Evolutionary conservation across 768 basidiomycete genomes (phyloP).

Genomic region (Coprinopsis strossmayeri): DNA sequence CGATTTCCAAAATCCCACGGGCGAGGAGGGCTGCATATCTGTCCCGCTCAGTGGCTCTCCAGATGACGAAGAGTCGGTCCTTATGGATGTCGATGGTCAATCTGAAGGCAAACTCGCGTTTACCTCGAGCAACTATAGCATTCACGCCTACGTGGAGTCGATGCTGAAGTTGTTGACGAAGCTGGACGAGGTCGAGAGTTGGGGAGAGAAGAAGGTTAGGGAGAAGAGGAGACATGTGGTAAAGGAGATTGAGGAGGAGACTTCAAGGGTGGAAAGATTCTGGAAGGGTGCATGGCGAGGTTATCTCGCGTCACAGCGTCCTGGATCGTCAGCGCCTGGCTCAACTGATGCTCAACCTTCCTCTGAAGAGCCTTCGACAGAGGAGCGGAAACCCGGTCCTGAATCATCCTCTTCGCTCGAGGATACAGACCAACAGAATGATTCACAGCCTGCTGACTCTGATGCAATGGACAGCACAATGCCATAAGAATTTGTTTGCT

Average conservation of each 20-base stretch:
- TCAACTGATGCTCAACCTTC: too few relatives aligned
- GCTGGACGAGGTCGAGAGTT: conserved; percentile 65
- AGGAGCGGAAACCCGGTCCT: too few relatives aligned
- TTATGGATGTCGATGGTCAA: conserved; percentile 16
- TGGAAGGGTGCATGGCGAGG: conserved; percentile 34
- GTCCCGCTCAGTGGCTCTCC: conserved; percentile 18
- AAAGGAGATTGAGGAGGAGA: conserved; percentile 53
- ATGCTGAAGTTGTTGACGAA: conserved; percentile 57
- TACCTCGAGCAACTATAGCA: conserved; percentile 49
- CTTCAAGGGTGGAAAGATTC: conserved; percentile 41
- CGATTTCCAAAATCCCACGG: conserved; percentile 37
- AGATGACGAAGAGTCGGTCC: conserved; percentile 15
- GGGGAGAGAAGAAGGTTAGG: conserved; percentile 49
- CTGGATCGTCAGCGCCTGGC: too few relatives aligned
- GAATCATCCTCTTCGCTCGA: too few relatives aligned
- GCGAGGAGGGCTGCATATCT: conserved; percentile 22
- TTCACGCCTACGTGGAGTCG: conserved; percentile 58
- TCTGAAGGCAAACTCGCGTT: conserved; percentile 45
- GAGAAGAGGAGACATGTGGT: conserved; percentile 46
- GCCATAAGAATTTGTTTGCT: too few relatives aligned
- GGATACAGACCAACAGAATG: too few relatives aligned
- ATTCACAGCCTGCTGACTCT: too few relatives aligned
- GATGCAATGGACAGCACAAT: too few relatives aligned
- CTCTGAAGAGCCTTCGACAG: too few relatives aligned
- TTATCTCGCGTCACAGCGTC: conserved; percentile 16